These are phyloP conservation scores for Sphenostylis stenocarpa DNA, from an alignment of 306 rosid species.

Conservation along the genomic window DNA sequence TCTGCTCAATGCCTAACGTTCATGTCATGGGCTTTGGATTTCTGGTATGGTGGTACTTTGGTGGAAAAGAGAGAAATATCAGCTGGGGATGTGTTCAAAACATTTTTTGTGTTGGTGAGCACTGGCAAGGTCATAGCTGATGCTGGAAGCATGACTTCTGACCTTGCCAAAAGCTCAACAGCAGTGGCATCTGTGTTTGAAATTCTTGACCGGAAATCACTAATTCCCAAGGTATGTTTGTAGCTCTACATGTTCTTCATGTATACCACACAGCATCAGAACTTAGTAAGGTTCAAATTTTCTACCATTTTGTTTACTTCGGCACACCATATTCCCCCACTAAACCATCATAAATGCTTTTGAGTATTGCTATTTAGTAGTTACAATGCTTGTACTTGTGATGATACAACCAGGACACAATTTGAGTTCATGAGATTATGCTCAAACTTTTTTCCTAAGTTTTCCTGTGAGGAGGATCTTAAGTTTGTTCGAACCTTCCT, in stretches of 20 bases:
- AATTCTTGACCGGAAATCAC: conserved; percentile 85
- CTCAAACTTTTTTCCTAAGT: neutral
- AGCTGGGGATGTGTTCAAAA: conserved; percentile 91
- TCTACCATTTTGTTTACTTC: neutral
- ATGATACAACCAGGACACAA: neutral
- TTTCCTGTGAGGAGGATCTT: neutral
- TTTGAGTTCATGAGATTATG: neutral
- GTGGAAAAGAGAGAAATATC: conserved; percentile 70
- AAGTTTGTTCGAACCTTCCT: neutral
- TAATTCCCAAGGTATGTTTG: conserved; percentile 60
- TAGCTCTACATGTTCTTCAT: neutral
- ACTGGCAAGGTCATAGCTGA: conserved; percentile 98
- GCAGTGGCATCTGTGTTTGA: conserved; percentile 84
- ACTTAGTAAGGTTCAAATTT: neutral
- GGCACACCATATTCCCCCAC: neutral
- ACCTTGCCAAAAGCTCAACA: conserved; percentile 78
- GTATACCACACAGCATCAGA: neutral
- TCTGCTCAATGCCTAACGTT: conserved; percentile 94
- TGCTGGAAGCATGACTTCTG: conserved; percentile 98
- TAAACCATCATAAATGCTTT: neutral
- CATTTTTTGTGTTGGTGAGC: conserved; percentile 87
- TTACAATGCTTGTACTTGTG: neutral
- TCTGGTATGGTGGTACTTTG: conserved; percentile 92
- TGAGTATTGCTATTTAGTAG: neutral
- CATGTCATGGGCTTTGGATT: conserved; percentile 96